Percentiles rank a stretch among this genome's conserved stretches.
phyloP scores from a whole-genome alignment of 2,329 filamentous ascomycete genomes.

The Fusarium burgessii region DNA sequence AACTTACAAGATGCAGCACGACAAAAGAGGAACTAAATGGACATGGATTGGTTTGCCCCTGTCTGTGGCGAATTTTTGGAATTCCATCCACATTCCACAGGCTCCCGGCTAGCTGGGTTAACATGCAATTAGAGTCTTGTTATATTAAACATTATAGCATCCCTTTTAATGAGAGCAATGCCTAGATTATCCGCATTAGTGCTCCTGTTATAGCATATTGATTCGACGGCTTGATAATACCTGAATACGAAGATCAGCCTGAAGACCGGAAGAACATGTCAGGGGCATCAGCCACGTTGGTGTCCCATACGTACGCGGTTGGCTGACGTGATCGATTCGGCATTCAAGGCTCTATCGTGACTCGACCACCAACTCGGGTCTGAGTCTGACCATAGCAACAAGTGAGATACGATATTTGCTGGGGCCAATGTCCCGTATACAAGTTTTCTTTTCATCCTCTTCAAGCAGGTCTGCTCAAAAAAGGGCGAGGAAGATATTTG shows the following conservation, averaged over 20 bases:
- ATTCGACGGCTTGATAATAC: background rate
- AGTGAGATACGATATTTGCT: background rate
- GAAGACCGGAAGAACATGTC: constrained; percentile 2
- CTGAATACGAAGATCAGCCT: background rate
- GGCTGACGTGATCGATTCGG: constrained; percentile 35
- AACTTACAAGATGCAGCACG: constrained; percentile 18
- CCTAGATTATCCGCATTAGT: background rate
- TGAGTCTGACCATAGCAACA: constrained; percentile 7
- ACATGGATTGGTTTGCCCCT: constrained; percentile 26
- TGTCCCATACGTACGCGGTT: background rate
- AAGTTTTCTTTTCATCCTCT: background rate
- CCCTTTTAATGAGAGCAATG: background rate
- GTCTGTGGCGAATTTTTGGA: constrained; percentile 30
- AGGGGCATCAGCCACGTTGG: constrained; percentile 7
- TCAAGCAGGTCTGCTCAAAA: background rate
- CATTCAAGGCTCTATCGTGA: constrained; percentile 18
- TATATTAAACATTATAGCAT: background rate
- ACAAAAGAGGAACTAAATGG: constrained; percentile 19
- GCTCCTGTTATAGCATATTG: too few relatives aligned
- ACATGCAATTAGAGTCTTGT: constrained; percentile 4
- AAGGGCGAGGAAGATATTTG: constrained; percentile 3
- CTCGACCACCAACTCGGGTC: constrained; percentile 17
- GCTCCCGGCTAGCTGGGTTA: constrained; percentile 30
- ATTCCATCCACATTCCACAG: constrained; percentile 39
- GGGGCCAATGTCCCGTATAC: background rate